Conservation (phyloP, 2,329 filamentous ascomycete species). For the Fusarium poae region DNA sequence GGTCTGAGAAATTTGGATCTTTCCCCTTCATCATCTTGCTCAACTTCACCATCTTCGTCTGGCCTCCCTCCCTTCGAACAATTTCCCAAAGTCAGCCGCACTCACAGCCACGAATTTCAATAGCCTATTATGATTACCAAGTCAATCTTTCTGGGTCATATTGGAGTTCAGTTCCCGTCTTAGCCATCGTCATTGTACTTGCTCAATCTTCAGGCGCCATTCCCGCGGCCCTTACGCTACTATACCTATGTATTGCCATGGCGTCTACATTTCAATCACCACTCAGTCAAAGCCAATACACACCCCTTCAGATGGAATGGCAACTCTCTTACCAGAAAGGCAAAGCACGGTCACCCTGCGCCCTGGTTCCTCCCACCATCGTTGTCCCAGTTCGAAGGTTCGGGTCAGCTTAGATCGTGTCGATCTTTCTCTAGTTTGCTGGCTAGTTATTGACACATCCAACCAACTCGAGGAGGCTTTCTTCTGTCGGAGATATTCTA, state of each 20-base stretch:
- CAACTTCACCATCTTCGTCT: not conserved
- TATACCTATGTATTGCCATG: conserved; percentile 8
- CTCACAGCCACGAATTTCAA: not conserved
- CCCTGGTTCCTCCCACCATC: conserved; percentile 6
- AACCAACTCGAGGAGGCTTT: conserved; percentile 2
- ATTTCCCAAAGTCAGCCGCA: not conserved
- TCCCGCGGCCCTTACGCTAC: conserved; percentile 20
- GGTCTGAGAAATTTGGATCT: not conserved
- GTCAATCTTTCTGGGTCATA: not conserved
- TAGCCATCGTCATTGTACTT: conserved; percentile 7
- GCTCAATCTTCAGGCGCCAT: conserved; percentile 31
- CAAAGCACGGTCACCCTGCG: conserved; percentile 10
- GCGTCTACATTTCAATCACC: conserved; percentile 34
- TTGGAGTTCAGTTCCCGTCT: not conserved
- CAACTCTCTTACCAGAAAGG: conserved; percentile 19
- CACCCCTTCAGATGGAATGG: conserved; percentile 40
- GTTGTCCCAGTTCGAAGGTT: conserved; percentile 31
- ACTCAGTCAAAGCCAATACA: conserved; percentile 1
- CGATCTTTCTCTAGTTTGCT: conserved; percentile 10
- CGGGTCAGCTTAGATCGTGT: conserved; percentile 30
- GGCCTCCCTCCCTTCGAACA: not conserved
- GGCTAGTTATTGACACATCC: conserved; percentile 3
- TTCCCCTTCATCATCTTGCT: too few species aligned
- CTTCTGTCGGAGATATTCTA: not conserved
- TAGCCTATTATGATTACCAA: not conserved